Evolutionary conservation across 169 alveolate species (phyloP).

Genomic region (Blepharisma undulans): DNA sequence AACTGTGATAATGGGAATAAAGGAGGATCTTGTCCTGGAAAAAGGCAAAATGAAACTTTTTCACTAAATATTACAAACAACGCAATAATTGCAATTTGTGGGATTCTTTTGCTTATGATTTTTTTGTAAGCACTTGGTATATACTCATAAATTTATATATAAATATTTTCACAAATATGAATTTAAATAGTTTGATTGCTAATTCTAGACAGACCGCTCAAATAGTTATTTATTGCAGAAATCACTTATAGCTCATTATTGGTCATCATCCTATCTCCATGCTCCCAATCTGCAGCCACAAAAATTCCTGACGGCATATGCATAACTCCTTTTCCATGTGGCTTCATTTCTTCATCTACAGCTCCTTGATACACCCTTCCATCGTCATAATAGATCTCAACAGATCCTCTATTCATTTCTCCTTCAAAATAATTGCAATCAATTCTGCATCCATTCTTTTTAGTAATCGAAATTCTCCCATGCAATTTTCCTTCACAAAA

Average conservation of each 20-base stretch:
- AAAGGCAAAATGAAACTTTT: background rate
- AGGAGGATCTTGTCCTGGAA: background rate
- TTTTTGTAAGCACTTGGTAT: background rate
- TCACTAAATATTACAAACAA: background rate
- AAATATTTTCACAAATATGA: too few species aligned
- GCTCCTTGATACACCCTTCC: background rate
- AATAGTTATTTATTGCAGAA: background rate
- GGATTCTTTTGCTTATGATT: background rate
- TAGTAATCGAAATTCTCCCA: background rate
- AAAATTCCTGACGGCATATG: background rate
- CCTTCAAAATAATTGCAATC: background rate
- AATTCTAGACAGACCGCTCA: background rate
- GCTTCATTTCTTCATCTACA: background rate
- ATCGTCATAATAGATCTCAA: background rate
- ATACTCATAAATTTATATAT: too few species aligned
- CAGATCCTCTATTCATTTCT: background rate
- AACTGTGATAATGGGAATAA: background rate
- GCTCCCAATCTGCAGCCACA: background rate
- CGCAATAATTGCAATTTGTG: background rate
- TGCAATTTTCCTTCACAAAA: background rate
- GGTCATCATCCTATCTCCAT: background rate
- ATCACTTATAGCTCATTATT: background rate
- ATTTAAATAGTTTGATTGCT: background rate
- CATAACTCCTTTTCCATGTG: conserved; percentile 24
- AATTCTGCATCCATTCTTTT: background rate